Percentiles rank a stretch among this genome's conserved stretches.
phyloP scores from a whole-genome alignment of 2,329 filamentous ascomycete genomes.

The Emericellopsis atlantica region DNA sequence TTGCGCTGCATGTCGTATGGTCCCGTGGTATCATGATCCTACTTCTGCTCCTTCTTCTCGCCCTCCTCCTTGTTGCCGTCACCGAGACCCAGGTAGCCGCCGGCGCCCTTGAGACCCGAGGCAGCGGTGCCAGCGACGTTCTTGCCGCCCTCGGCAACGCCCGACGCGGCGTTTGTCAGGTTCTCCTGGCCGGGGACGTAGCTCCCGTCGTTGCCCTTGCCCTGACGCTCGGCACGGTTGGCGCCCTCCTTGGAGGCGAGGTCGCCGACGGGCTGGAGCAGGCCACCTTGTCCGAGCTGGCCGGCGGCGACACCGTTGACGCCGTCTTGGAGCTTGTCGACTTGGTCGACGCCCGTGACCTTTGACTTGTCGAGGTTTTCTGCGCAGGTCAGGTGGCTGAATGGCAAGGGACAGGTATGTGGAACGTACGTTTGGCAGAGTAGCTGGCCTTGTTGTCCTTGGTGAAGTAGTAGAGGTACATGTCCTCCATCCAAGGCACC shows the following conservation, averaged over 20 bases:
- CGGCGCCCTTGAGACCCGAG: conserved; percentile 15
- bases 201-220: conserved; percentile 47
- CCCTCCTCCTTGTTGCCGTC: background rate
- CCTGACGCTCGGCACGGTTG: conserved; percentile 51
- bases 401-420: background rate
- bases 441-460: conserved; percentile 69
- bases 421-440: conserved; percentile 47
- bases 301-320: conserved; percentile 48
- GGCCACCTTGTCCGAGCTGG: conserved; percentile 56
- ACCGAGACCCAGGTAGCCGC: conserved; percentile 13
- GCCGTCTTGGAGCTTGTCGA: conserved; percentile 57
- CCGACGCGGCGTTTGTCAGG: conserved; percentile 11
- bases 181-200: conserved; percentile 22
- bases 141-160: conserved; percentile 17
- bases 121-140: conserved; percentile 11
- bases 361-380: conserved; percentile 58
- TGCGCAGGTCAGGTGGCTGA: conserved; percentile 14
- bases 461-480: conserved; percentile 60
- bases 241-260: conserved; percentile 49
- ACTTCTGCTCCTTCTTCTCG: background rate
- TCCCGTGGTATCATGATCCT: too few species aligned
- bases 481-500: conserved; percentile 67
- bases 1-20: too few species aligned
- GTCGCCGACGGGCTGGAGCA: conserved; percentile 53
- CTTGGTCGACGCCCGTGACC: conserved; percentile 52